Conservation (phyloP, 257 asterid species). For the Voacanga thouarsii region DNA sequence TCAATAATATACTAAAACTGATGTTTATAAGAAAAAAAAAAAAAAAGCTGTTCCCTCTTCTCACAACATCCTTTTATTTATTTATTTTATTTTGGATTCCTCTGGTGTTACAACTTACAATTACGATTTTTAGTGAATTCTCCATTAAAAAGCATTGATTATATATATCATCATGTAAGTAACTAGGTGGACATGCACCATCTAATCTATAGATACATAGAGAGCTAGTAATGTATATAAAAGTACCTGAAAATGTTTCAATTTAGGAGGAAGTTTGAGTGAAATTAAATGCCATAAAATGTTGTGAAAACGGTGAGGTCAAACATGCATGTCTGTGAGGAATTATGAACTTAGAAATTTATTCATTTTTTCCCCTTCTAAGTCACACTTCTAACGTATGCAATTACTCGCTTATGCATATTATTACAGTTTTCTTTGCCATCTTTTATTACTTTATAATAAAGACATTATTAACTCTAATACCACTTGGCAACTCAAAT, state of each 20-base stretch:
- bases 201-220: no score
- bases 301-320: background rate
- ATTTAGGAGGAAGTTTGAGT: no score
- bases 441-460: slow-evolving; percentile 17
- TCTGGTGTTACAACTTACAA: no score
- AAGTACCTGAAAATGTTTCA: no score
- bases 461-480: slow-evolving; percentile 15
- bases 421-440: slow-evolving; percentile 11
- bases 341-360: background rate
- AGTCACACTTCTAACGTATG: slow-evolving; percentile 6
- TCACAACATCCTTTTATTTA: background rate
- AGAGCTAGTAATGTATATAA: no score
- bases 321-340: background rate
- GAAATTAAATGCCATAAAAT: no score
- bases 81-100: background rate
- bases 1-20: no score
- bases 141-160: background rate
- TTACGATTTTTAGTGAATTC: background rate
- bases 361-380: no score
- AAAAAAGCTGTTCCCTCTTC: background rate
- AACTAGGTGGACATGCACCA: no score
- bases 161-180: no score
- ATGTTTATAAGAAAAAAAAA: no score
- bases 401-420: slow-evolving; percentile 11
- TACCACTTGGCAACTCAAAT: background rate